Evolutionary conservation across 352 stramenopile genomes (phyloP), one percentile per base, ranked within the genome.

Genomic region (Phytophthora tentaculata): DNA sequence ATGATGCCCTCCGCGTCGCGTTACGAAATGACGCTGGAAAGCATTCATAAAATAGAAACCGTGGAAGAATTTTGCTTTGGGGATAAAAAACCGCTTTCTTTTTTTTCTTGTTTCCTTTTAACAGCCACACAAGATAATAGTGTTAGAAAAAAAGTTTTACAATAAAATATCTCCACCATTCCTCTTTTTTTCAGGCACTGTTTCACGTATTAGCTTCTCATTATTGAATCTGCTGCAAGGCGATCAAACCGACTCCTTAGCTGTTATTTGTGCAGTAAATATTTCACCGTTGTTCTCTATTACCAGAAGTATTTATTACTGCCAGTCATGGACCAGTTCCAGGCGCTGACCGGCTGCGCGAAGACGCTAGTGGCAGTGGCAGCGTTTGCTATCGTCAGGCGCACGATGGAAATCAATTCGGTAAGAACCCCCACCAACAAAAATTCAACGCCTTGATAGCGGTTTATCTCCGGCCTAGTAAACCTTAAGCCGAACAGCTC

Each of bases 311-410:
- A n/a, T n/a, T n/a, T n/a, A n/a, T n/a, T n/a, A n/a, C n/a, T 61
- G 69, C 68, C 62, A 74, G 56, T 56, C 76, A 77, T 83, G 68
- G 70, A 83, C 76, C 2, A 76, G 67, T 81, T 82, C 75, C 58
- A 71, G 79, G 69, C 53, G 76, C 65, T 76, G 66, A 60, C 66
- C 60, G 78, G 76, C 78, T 86, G 80, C n/a, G n/a, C n/a, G n/a
- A n/a, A n/a, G n/a, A n/a, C 84, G 17, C 73, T 94, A 5, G 59
- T 88, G 49, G 77, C 67, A 10, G 80, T 94, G 7, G 77, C 84
- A 26, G 56, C 60, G 19, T 94, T 92, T 63, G 84, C 86, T 24
- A 88, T 77, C 56, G 72, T 88, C 39, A 91, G 82, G 61, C 82
- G 76, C 63, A 56, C 59, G 29, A 77, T 84, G 69, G 64, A 84